Base-by-base conservation (phyloP, 306 rosid species). In the Morella rubra region DNA sequence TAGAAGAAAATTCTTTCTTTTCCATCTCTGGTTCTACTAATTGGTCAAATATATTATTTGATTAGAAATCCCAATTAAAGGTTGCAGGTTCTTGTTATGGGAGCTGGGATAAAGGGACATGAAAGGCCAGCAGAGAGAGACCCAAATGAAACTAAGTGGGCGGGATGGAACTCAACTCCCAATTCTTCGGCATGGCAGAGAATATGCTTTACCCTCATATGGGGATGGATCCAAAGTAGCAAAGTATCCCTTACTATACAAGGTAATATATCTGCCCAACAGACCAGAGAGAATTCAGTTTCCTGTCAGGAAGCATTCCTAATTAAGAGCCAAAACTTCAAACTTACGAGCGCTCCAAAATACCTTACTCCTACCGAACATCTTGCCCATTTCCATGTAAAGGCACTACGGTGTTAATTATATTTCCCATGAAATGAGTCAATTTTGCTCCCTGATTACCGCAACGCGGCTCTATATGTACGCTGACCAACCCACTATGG, bases 161-260 rank as follows among this genome's bases (percentile, higher is more conserved):
- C n/a, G 49, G 73, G 45, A 20, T 52, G 52, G 41, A 22, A 58
- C 18, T 53, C 75, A 44, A 15, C 40, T 46, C 59, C 14, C 16
- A 46, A 11, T 74, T 79, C 65, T 71, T 70, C 79, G 78, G 56
- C 40, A 50, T 42, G 41, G 70, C 67, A 22, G 71, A 68, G 83
- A 73, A 75, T 75, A 84, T 89, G 86, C 86, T 47, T 77, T 69
- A 71, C 84, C 86, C n/a, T 54, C 11, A 16, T 7, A 58, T 71
- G 24, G 68, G 73, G 49, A 74, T 62, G 79, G 73, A 81, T 41
- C 50, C 41, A 65, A 81, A 74, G 84, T 41, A 46, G 50, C 22
- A 72, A 82, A 76, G 87, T 45, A 85, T 88, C 77, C 58, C 84
- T 78, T 77, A 42, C 69, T 3, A 24, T 71, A 5, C 54, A 82